Conservation (phyloP, 768 basidiomycete genomes). For the Phanerochaete carnosa region DNA sequence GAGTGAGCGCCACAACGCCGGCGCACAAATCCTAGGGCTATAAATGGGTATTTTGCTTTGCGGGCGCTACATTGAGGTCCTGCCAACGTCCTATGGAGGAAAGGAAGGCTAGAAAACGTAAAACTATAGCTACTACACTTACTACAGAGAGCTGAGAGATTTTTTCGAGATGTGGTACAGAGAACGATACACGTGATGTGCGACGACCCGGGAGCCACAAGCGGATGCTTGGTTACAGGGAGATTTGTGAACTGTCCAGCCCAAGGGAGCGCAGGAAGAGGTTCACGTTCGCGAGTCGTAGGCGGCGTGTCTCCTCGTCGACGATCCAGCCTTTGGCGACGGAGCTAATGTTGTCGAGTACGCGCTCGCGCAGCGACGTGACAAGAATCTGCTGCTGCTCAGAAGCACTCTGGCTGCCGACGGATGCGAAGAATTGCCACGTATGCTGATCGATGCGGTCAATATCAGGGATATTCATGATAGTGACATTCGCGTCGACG, state of each 20-base stretch:
- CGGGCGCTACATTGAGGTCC: not conserved
- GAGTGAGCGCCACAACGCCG: too few relatives aligned
- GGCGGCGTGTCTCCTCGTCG: conserved; percentile 66
- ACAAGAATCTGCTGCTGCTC: conserved; percentile 92
- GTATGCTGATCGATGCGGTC: conserved; percentile 84
- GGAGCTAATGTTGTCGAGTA: conserved; percentile 83
- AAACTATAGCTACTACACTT: not conserved
- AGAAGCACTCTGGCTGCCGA: conserved; percentile 79
- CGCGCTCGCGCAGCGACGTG: conserved; percentile 83
- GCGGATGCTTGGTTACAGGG: conserved; percentile 14
- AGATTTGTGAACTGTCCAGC: conserved; percentile 69
- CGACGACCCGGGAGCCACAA: not conserved
- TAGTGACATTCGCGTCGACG: conserved; percentile 35
- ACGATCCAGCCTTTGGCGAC: conserved; percentile 72
- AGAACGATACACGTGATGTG: not conserved
- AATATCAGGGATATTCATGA: conserved; percentile 37
- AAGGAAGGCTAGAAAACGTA: not conserved
- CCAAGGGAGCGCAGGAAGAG: conserved; percentile 82
- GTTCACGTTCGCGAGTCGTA: conserved; percentile 91
- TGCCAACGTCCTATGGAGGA: not conserved
- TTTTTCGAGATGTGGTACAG: not conserved
- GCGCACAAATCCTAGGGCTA: too few relatives aligned
- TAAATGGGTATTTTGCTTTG: too few relatives aligned
- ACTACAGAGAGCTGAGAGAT: not conserved
- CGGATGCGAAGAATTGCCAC: conserved; percentile 91